phyloP scores from a whole-genome alignment of 1,284 basidiomycete genomes.

The Microbotryomycetes sp. region DNA sequence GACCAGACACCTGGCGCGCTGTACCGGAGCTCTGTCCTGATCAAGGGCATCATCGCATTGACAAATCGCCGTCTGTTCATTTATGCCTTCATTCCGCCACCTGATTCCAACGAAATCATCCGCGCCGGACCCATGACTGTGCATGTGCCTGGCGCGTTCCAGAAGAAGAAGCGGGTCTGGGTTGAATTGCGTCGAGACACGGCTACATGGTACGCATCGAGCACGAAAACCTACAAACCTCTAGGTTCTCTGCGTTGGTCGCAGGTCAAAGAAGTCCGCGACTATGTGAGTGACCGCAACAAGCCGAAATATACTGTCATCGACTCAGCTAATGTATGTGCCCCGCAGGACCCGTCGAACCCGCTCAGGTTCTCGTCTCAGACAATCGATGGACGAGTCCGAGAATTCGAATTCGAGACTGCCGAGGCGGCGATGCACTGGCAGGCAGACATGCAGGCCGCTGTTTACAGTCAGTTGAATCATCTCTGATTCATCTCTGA shows the following conservation, averaged over 20 bases:
- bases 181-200: conserved; percentile 2
- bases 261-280: not conserved
- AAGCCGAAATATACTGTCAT: not conserved
- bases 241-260: conserved; percentile 1
- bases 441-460: not conserved
- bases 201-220: conserved; percentile 2
- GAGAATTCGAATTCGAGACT: conserved; percentile 1
- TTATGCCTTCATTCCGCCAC: conserved; percentile 5
- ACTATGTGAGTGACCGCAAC: not conserved
- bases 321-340: too few relatives aligned
- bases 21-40: conserved; percentile 2
- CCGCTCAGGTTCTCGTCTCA: not conserved
- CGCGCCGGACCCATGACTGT: conserved; percentile 1
- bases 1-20: conserved; percentile 4
- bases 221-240: conserved; percentile 1
- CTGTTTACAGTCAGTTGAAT: not conserved
- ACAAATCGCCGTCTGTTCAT: conserved; percentile 7
- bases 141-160: not conserved
- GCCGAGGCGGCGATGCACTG: conserved; percentile 1
- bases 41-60: conserved; percentile 9
- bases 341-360: not conserved
- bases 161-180: not conserved
- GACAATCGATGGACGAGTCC: conserved; percentile 1
- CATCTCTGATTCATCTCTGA: not conserved
- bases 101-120: conserved; percentile 2